Evolutionary conservation across 2,329 filamentous ascomycete species (phyloP).

Genomic region (Exserohilum rostratum): DNA sequence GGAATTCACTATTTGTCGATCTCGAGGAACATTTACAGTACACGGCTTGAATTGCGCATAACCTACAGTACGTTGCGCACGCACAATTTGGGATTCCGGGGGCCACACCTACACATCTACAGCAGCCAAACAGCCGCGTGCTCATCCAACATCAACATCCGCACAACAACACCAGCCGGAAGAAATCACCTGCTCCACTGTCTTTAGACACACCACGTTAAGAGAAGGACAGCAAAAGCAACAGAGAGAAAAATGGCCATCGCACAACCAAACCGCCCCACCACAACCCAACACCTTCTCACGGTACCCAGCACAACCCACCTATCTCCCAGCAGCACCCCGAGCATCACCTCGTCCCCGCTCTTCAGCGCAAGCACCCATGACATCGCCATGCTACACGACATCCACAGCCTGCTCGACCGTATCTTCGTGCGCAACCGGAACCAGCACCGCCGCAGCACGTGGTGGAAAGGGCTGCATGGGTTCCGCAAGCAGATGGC

Average conservation of each 20-base stretch:
- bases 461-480: conserved; percentile 81
- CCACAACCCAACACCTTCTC: background rate
- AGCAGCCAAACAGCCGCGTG: too few relatives aligned
- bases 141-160: too few relatives aligned
- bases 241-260: conserved; percentile 5
- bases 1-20: too few relatives aligned
- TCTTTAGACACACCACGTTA: too few relatives aligned
- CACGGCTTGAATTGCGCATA: too few relatives aligned
- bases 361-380: conserved; percentile 28
- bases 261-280: conserved; percentile 3
- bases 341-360: conserved; percentile 26
- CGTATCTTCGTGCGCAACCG: conserved; percentile 82
- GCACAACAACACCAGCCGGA: too few relatives aligned
- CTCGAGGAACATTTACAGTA: too few relatives aligned
- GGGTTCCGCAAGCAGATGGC: conserved; percentile 71
- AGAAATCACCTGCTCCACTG: too few relatives aligned
- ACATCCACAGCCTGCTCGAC: conserved; percentile 65
- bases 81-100: too few relatives aligned
- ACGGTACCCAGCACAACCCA: background rate
- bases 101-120: too few relatives aligned
- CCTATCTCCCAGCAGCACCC: conserved; percentile 5
- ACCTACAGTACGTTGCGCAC: too few relatives aligned
- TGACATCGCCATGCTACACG: conserved; percentile 41
- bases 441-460: conserved; percentile 82
- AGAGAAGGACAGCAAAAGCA: too few relatives aligned